A percentile compares a stretch with the other conserved stretches of the same genome.
These are phyloP conservation scores for Bonia amplexicaulis DNA, from an alignment of 176 grass and related monocot genomes.

Conservation along the genomic window DNA sequence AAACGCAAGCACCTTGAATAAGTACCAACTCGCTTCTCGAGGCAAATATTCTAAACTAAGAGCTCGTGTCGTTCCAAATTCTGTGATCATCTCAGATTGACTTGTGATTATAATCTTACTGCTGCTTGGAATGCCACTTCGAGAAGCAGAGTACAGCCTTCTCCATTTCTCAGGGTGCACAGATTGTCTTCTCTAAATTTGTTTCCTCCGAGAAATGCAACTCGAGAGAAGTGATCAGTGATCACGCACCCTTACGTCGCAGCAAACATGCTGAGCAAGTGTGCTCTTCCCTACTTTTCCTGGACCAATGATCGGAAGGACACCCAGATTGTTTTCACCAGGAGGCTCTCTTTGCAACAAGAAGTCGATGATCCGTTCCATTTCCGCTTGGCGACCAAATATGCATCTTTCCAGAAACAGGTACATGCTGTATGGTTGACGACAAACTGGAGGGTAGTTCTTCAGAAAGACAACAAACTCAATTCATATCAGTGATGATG, in stretches of 20 bases:
- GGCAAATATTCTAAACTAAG: not conserved
- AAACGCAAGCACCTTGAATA: constrained; percentile 22
- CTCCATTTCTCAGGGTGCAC: not conserved
- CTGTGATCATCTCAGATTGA: not conserved
- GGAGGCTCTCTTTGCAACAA: not conserved
- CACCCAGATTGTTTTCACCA: not conserved
- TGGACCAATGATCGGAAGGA: not conserved
- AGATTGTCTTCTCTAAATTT: too few species aligned
- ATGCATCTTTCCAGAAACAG: not conserved
- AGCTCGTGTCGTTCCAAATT: not conserved
- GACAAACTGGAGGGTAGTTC: not conserved
- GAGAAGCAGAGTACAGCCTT: not conserved
- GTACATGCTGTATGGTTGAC: not conserved
- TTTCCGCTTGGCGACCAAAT: not conserved
- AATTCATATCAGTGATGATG: not conserved
- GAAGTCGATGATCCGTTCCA: not conserved
- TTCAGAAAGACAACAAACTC: not conserved
- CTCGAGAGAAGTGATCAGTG: too few species aligned
- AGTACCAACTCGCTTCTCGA: not conserved
- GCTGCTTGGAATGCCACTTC: not conserved
- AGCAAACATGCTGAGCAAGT: too few species aligned
- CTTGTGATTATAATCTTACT: constrained; percentile 16
- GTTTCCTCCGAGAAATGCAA: too few species aligned
- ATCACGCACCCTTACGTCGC: too few species aligned
- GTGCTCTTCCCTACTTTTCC: too few species aligned